Evolutionary conservation across 2,329 filamentous ascomycete genomes (phyloP).

Genomic region (Calycina herbarum): DNA sequence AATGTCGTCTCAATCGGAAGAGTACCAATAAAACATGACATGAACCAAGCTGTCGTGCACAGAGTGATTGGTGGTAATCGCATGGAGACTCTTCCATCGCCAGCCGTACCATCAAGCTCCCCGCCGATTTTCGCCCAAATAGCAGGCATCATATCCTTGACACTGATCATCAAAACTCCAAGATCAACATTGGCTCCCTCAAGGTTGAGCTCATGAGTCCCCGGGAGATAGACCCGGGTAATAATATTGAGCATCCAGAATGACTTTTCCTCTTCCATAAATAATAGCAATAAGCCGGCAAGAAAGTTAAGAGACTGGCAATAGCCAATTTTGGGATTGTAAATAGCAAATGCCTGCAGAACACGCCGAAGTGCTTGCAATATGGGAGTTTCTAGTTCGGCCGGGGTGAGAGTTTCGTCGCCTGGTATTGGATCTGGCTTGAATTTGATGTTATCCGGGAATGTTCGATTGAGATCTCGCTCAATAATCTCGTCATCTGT

Average conservation of each 20-base stretch:
- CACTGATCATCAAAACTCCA: conserved; percentile 84
- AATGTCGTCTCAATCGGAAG: conserved; percentile 89
- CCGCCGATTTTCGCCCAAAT: conserved; percentile 88
- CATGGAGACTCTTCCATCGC: conserved; percentile 38
- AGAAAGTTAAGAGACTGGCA: conserved; percentile 96
- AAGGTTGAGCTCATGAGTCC: conserved; percentile 86
- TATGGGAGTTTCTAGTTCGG: conserved; percentile 66
- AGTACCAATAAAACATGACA: conserved; percentile 94
- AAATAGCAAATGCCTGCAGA: conserved; percentile 83
- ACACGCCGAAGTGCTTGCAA: conserved; percentile 81
- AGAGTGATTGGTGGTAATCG: conserved; percentile 86
- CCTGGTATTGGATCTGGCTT: conserved; percentile 56
- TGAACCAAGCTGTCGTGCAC: conserved; percentile 95
- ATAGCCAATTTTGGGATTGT: conserved; percentile 90
- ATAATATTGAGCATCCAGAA: conserved; percentile 95
- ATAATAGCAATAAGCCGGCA: conserved; percentile 83
- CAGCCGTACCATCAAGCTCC: conserved; percentile 57
- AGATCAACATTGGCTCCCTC: conserved; percentile 93
- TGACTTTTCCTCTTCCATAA: conserved; percentile 84
- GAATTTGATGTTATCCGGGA: conserved; percentile 90
- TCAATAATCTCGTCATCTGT: conserved; percentile 89
- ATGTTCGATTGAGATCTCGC: conserved; percentile 88
- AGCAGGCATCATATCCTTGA: conserved; percentile 77
- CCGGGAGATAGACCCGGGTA: conserved; percentile 82
- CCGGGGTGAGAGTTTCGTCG: conserved; percentile 20